Conservation (phyloP, 768 basidiomycete species). For the Phlebiopsis gigantea region DNA sequence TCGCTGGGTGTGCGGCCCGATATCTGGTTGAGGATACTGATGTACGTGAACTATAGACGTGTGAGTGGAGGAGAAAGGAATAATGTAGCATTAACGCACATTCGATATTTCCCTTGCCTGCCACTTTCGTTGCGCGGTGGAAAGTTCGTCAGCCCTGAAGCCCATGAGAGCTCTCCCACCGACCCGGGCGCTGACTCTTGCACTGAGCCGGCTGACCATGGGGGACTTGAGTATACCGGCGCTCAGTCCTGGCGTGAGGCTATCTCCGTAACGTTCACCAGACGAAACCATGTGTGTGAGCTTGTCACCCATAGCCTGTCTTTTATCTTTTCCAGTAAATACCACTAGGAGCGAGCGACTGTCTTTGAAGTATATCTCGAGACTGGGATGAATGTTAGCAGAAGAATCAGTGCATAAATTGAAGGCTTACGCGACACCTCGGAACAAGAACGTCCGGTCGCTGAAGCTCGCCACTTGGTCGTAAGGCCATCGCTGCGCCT, state of each 20-base stretch:
- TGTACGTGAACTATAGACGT: conserved; percentile 68
- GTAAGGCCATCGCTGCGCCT: conserved; percentile 80
- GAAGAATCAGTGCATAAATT: background rate
- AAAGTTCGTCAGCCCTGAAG: conserved; percentile 54
- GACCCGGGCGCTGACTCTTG: conserved; percentile 16
- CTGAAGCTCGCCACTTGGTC: conserved; percentile 73
- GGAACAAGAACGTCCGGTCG: conserved; percentile 82
- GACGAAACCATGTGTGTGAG: conserved; percentile 23
- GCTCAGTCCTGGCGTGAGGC: conserved; percentile 26
- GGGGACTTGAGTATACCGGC: conserved; percentile 53
- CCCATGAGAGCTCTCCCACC: conserved; percentile 45
- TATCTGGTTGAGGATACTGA: conserved; percentile 85
- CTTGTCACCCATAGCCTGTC: conserved; percentile 53
- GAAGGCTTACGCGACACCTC: conserved; percentile 77
- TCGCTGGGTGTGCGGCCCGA: conserved; percentile 93
- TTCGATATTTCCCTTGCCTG: conserved; percentile 90
- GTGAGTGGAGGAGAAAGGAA: background rate
- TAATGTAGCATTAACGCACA: conserved; percentile 36
- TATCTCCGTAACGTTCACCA: conserved; percentile 7
- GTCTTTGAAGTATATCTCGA: conserved; percentile 92
- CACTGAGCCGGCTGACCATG: conserved; percentile 43
- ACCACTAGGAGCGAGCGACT: conserved; percentile 83
- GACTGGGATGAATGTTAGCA: conserved; percentile 33
- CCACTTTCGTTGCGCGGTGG: conserved; percentile 77
- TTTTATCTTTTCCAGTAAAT: conserved; percentile 64